Percentiles rank a stretch among this genome's conserved stretches.
phyloP scores from a whole-genome alignment of 495 filamentous ascomycete genomes.

The Aspergillus homomorphus region DNA sequence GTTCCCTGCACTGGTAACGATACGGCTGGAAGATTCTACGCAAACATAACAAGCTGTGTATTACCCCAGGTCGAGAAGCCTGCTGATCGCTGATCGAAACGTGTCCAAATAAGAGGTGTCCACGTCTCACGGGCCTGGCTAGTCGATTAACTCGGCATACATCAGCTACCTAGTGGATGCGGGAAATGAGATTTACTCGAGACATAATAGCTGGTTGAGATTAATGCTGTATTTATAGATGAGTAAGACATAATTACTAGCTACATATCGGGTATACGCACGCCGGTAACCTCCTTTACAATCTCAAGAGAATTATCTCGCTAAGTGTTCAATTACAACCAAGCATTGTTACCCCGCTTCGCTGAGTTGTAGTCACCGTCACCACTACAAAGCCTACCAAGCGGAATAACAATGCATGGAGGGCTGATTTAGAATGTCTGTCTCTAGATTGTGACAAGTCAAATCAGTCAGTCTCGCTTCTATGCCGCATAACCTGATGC shows the following conservation, averaged over 20 bases:
- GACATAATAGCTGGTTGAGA: slow-evolving; percentile 1
- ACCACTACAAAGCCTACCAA: slow-evolving; percentile 2
- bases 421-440: slow-evolving; percentile 2
- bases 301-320: slow-evolving; percentile 2
- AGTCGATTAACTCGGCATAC: not conserved
- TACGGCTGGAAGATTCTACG: slow-evolving; percentile 1
- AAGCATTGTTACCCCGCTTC: slow-evolving; percentile 1
- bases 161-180: slow-evolving; percentile 2
- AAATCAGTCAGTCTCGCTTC: slow-evolving; percentile 2
- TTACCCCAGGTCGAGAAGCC: slow-evolving; percentile 1
- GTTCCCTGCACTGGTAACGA: slow-evolving; percentile 1
- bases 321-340: slow-evolving; percentile 1
- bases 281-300: not conserved
- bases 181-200: slow-evolving; percentile 2
- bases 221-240: slow-evolving; percentile 1
- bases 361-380: not conserved
- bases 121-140: not conserved
- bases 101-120: not conserved
- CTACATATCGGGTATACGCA: not conserved
- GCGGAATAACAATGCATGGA: slow-evolving; percentile 2
- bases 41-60: slow-evolving; percentile 2
- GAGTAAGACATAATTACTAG: not conserved
- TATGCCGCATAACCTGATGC: slow-evolving; percentile 2
- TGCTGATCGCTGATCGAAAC: slow-evolving; percentile 2
- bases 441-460: slow-evolving; percentile 2